A percentile compares a stretch with the other conserved stretches of the same genome.
Conservation (phyloP, 2,329 filamentous ascomycete genomes). For the Microdochium trichocladiopsis region DNA sequence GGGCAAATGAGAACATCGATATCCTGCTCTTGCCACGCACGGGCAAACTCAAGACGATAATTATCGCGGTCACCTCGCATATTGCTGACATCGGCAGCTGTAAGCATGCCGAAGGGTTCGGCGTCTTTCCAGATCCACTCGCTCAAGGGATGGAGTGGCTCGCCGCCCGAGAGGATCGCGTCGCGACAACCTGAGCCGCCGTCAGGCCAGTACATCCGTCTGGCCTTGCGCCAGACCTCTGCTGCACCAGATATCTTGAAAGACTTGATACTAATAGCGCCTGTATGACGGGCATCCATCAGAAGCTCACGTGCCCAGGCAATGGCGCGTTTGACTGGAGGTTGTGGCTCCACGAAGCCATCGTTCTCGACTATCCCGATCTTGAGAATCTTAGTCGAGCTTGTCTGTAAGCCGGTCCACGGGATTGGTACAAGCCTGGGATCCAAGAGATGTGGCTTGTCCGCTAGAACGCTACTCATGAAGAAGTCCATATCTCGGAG, state of each 20-base stretch:
- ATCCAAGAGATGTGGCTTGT: constrained; percentile 18
- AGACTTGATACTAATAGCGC: constrained; percentile 20
- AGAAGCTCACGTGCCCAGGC: constrained; percentile 18
- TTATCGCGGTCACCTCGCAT: constrained; percentile 19
- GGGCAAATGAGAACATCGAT: constrained; percentile 28
- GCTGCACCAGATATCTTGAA: constrained; percentile 22
- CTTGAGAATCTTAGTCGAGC: constrained; percentile 19
- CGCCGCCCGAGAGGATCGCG: constrained; percentile 27
- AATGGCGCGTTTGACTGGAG: constrained; percentile 25
- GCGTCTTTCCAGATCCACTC: constrained; percentile 28
- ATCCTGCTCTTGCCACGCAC: constrained; percentile 25
- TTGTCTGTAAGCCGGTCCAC: constrained; percentile 17
- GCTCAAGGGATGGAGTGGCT: constrained; percentile 35
- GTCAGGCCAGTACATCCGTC: constrained; percentile 38
- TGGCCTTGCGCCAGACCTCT: constrained; percentile 22
- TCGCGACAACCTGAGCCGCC: constrained; percentile 23
- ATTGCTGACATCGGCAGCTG: constrained; percentile 13
- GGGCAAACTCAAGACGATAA: constrained; percentile 22
- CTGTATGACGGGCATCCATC: constrained; percentile 9
- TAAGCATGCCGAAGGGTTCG: constrained; percentile 12
- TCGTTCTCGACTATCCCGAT: constrained; percentile 35
- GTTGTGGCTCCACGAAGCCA: constrained; percentile 27
- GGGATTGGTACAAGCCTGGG: constrained; percentile 18
- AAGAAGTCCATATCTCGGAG: constrained; percentile 26
- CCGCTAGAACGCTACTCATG: constrained; percentile 13